Evolutionary conservation across 371 early-diverging fungal genomes (phyloP).

Genomic region (Mortierella sp.): DNA sequence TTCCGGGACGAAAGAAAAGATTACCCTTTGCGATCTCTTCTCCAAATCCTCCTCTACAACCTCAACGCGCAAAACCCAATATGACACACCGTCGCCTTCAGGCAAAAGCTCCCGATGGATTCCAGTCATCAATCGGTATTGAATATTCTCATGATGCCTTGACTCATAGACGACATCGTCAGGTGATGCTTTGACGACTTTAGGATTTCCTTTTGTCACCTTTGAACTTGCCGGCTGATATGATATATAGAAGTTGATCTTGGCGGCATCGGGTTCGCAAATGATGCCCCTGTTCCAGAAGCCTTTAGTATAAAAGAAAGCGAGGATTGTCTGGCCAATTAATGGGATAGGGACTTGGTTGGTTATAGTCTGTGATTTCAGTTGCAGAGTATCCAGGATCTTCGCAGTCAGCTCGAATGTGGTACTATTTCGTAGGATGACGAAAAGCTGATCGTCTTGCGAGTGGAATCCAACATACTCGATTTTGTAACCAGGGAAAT

Average conservation of each 20-base stretch:
- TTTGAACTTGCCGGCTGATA: conserved; percentile 31
- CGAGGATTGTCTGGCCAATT: conserved; percentile 27
- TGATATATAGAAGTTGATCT: conserved; percentile 40
- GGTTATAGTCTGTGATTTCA: conserved; percentile 32
- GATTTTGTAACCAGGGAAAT: conserved; percentile 53
- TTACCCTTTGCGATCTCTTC: conserved; percentile 12
- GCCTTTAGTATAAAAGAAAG: conserved; percentile 35
- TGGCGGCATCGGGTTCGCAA: conserved; percentile 37
- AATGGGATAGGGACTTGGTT: conserved; percentile 46
- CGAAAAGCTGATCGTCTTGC: conserved; percentile 48
- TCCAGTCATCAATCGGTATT: conserved; percentile 32
- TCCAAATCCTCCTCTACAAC: conserved; percentile 30
- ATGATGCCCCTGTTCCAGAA: conserved; percentile 43
- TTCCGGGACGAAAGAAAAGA: conserved; percentile 54
- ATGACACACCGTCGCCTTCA: conserved; percentile 48
- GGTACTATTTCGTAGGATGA: conserved; percentile 39
- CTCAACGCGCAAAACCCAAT: conserved; percentile 54
- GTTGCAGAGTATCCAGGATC: conserved; percentile 49
- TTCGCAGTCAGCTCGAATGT: conserved; percentile 35
- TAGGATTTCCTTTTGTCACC: conserved; percentile 17
- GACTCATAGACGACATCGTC: conserved; percentile 33
- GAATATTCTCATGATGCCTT: conserved; percentile 17
- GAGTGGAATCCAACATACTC: conserved; percentile 43
- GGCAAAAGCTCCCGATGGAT: conserved; percentile 40
- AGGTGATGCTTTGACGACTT: conserved; percentile 24